Base-by-base conservation (phyloP, 1,284 basidiomycete genomes). In the Ceraceosorus guamensis region DNA sequence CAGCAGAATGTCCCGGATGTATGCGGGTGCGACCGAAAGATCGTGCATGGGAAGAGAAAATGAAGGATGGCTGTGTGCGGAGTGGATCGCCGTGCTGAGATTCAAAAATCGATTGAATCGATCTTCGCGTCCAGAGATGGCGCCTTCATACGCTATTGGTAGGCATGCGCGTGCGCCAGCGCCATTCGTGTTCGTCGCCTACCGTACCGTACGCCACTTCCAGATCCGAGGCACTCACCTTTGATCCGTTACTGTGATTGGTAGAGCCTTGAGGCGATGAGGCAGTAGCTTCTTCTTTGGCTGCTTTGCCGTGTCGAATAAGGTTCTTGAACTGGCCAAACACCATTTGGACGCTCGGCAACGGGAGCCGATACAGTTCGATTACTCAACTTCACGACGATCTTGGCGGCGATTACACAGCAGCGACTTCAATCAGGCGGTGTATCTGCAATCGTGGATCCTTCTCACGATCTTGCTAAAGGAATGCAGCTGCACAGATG, bases 251-350 rank as follows among this genome's bases (percentile, higher is more conserved):
- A 54, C 53, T 52, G 48, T 60, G 47, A 52, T 62, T 48, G 46
- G 59, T 46, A 62, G 55, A 35, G 45, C 31, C 46, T 56, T 43
- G 33, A 10, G 3, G 14, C 31, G 8, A 47, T 34, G 24, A 46
- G n/a, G 13, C 31, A 34, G 18, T 46, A 34, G 7, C 16, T 6
- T 31, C 57, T 14, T 44, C 18, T 18, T 35, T 16, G n/a, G 51
- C 50, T n/a, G 67, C 63, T 58, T 72, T 73, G 50, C 70, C 71
- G 60, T 73, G 70, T 49, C 70, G 60, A 50, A 73, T 69, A 41
- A 73, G 66, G 56, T 69, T 64, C 53, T 66, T 70, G 53, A 73
- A 66, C 37, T 72, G 62, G 53, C 70, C 68, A 49, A 68, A 53
- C 45, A 70, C 43, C 16, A 11, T 33, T 24, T 24, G 24, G 24